These are phyloP conservation scores for Marchantia paleacea DNA, from an alignment of 225 moss, liverwort and hornwort species.

Conservation along the genomic window DNA sequence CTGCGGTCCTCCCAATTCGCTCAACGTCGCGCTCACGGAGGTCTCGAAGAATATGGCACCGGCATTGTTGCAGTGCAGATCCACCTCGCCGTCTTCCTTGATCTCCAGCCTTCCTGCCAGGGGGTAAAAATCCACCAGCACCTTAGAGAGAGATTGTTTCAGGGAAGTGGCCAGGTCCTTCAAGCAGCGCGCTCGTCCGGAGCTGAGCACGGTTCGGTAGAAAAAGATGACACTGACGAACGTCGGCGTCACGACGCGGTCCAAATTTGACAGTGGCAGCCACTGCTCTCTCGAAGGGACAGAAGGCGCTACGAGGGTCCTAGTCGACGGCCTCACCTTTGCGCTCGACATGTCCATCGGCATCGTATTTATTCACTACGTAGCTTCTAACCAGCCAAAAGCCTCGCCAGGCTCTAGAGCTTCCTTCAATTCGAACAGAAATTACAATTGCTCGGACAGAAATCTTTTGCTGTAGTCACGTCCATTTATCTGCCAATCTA, in stretches of 20 bases:
- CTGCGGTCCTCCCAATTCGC: neutral
- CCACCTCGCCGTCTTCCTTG: constrained; percentile 2
- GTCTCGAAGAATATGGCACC: neutral
- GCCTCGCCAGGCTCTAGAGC: no score
- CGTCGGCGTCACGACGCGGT: neutral
- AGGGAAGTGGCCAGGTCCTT: neutral
- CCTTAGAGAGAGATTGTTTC: neutral
- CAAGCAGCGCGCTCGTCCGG: neutral
- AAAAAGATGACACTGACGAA: constrained; percentile 27
- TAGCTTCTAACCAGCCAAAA: no score
- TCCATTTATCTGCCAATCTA: no score
- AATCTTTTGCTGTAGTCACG: no score
- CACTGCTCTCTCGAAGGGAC: constrained; percentile 10
- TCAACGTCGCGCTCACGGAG: no score
- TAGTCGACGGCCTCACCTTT: neutral
- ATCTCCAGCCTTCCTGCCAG: constrained; percentile 17
- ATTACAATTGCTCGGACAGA: no score
- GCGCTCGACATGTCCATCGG: no score
- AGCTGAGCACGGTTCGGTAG: constrained; percentile 2
- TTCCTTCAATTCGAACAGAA: no score
- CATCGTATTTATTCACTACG: no score
- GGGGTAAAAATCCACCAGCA: constrained; percentile 17
- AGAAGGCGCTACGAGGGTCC: constrained; percentile 14
- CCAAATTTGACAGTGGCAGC: constrained; percentile 11
- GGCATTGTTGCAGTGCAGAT: constrained; percentile 24